Evolutionary conservation across 1,284 basidiomycete genomes (phyloP).

Genomic region (Marasmius sp.): DNA sequence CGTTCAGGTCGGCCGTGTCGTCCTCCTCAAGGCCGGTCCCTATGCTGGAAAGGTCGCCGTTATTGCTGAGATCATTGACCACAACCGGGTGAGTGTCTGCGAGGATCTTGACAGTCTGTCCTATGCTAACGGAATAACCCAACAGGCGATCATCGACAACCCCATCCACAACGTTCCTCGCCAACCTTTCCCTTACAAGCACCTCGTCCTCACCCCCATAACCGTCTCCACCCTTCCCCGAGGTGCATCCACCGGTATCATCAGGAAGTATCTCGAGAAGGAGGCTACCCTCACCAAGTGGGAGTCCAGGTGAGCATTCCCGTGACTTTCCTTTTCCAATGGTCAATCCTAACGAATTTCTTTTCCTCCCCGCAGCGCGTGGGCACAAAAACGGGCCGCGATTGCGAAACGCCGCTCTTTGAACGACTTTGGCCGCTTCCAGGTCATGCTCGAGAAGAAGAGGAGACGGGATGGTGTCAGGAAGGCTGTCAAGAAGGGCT

Average conservation of each 20-base stretch:
- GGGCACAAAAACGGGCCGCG: constrained; percentile 90
- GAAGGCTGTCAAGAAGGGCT: constrained; percentile 56
- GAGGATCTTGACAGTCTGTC: not conserved
- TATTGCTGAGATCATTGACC: constrained; percentile 98
- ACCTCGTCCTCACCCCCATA: constrained; percentile 91
- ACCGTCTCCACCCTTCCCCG: constrained; percentile 86
- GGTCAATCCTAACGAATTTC: constrained; percentile 29
- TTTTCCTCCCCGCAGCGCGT: constrained; percentile 28
- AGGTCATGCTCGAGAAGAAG: constrained; percentile 77
- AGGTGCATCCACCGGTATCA: constrained; percentile 76
- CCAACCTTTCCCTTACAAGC: constrained; percentile 89
- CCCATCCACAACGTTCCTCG: constrained; percentile 90
- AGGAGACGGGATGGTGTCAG: constrained; percentile 67
- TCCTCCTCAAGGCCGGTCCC: constrained; percentile 92
- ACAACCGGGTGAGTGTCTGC: constrained; percentile 83
- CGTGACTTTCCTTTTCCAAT: constrained; percentile 72
- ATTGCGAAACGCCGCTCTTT: constrained; percentile 74
- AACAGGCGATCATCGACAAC: constrained; percentile 93
- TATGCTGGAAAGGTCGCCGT: constrained; percentile 89
- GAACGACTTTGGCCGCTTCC: constrained; percentile 91
- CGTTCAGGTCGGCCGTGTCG: constrained; percentile 46
- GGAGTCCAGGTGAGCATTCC: constrained; percentile 53
- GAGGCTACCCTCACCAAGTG: constrained; percentile 78
- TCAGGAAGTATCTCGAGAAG: constrained; percentile 90
- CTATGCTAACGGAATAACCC: not conserved